A percentile compares a stretch with the other conserved stretches of the same genome.
These are phyloP conservation scores for Pythium brachiatum DNA, from an alignment of 352 stramenopile genomes.

Conservation along the genomic window DNA sequence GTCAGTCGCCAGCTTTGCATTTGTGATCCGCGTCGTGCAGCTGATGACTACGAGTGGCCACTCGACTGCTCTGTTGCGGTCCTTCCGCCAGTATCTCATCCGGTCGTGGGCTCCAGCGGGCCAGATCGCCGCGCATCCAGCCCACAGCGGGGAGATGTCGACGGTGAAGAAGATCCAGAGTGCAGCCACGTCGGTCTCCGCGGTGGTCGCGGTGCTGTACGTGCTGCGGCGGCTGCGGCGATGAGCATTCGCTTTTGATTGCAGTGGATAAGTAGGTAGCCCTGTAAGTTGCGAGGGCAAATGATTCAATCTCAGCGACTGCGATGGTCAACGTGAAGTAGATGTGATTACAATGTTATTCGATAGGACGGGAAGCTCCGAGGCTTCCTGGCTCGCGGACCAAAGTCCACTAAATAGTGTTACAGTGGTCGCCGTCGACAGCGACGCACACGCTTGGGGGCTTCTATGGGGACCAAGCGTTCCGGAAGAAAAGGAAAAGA, in stretches of 20 bases:
- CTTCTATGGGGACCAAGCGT: not conserved
- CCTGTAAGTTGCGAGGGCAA: too few relatives aligned
- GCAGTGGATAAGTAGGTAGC: too few relatives aligned
- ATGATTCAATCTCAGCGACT: not conserved
- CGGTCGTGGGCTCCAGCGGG: constrained; percentile 13
- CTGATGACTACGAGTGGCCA: constrained; percentile 19
- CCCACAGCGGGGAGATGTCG: not conserved
- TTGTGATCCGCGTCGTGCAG: constrained; percentile 29
- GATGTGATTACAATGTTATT: constrained; percentile 6
- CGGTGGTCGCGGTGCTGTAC: constrained; percentile 34
- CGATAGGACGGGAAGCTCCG: not conserved
- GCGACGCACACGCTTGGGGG: not conserved
- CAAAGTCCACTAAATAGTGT: constrained; percentile 4
- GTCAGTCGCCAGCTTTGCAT: constrained; percentile 54
- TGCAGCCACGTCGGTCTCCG: constrained; percentile 39
- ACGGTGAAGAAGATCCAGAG: constrained; percentile 31
- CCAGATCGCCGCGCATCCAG: constrained; percentile 23
- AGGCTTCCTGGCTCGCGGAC: not conserved
- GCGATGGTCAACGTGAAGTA: not conserved
- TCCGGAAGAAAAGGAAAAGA: not conserved
- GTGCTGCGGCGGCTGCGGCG: constrained; percentile 22
- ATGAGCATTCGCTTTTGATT: constrained; percentile 3
- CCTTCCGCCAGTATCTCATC: constrained; percentile 27
- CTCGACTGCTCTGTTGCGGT: constrained; percentile 19
- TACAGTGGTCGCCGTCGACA: constrained; percentile 19